Evolutionary conservation across 2,329 filamentous ascomycete genomes (phyloP), one percentile per base, ranked within the genome.

Genomic region (Aspergillus hortae): DNA sequence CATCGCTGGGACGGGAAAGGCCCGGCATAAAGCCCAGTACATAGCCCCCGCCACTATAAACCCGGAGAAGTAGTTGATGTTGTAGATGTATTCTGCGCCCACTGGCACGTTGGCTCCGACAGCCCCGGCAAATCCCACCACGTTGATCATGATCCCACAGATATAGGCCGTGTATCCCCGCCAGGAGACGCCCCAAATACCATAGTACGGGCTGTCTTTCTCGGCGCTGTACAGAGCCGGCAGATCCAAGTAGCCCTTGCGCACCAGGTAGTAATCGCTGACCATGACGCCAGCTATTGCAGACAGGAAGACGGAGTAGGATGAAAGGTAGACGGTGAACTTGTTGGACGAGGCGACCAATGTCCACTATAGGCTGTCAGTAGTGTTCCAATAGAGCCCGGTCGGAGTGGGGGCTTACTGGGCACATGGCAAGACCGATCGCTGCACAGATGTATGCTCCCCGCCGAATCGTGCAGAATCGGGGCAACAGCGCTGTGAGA

Each of bases 271-370:
- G 76, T 96, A 96, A 71, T 96, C 92, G 60, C 80, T 82, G 54
- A 91, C 77, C 75, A 96, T 94, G 57, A 95, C 90, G n/a, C 92
- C 92, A 0, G 90, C 91, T 56, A 96, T 95, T 38, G 88, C 90
- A 53, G 88, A 92, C n/a, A 96, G 81, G 74, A 96, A 96, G 51
- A 96, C 90, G 3, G 88, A 91, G 76, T 96, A 96, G 1, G 92
- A 87, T 1, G 89, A 94, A 1, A 96, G 83, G 67, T 96, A 96
- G 4, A 89, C 94, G 0, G 89, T 94, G 75, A 96, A 96, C 71
- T 87, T 85, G 76, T 92, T 95, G 42, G 83, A 83, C 41, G 77
- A 77, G 2, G 81, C 84, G 7, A 95, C 81, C 0, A 96, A 80
- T 54, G 89, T 88, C 83, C 74, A 76, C 62, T 72, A 48, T n/a